Evolutionary conservation across 2,329 filamentous ascomycete genomes (phyloP).

Genomic region (Chrysosphaeria jannelii): DNA sequence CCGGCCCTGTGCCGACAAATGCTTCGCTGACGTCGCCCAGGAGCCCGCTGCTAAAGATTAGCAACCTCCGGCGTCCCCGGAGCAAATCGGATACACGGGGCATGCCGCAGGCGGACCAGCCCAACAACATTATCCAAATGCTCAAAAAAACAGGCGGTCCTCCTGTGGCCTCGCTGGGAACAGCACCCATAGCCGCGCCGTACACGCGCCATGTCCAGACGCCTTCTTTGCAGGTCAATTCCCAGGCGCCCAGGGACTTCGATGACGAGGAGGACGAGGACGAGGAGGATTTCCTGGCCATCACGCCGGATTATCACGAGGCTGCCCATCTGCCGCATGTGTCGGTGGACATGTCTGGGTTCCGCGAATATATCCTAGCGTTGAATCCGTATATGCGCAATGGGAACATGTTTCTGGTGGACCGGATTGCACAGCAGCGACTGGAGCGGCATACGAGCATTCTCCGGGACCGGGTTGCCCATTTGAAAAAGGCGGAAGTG

Average conservation of each 20-base stretch:
- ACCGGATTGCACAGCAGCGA: conserved; percentile 61
- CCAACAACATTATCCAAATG: conserved; percentile 17
- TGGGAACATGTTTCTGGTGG: conserved; percentile 31
- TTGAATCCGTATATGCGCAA: conserved; percentile 41
- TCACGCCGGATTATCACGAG: too few relatives aligned
- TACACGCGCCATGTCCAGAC: too few relatives aligned
- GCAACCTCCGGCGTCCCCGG: conserved; percentile 20
- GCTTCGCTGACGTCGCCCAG: conserved; percentile 16
- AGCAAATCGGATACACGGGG: conserved; percentile 22
- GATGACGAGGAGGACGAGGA: conserved; percentile 26
- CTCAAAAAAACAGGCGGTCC: conserved; percentile 22
- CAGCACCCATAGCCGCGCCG: too few relatives aligned
- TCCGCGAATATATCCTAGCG: conserved; percentile 39
- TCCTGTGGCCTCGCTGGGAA: conserved; percentile 19
- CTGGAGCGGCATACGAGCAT: conserved; percentile 50
- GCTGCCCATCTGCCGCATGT: too few relatives aligned
- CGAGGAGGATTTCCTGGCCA: conserved; percentile 24
- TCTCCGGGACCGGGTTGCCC: conserved; percentile 37
- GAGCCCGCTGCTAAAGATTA: conserved; percentile 17
- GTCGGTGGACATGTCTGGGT: conserved; percentile 48
- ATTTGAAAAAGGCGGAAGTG: conserved; percentile 25
- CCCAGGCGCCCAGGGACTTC: too few relatives aligned
- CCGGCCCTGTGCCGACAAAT: conserved; percentile 6
- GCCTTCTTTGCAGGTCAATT: too few relatives aligned
- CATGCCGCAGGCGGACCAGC: conserved; percentile 9